These are phyloP conservation scores for Thinopyrum elongatum DNA, from an alignment of 176 grass and related monocot genomes.

Conservation along the genomic window DNA sequence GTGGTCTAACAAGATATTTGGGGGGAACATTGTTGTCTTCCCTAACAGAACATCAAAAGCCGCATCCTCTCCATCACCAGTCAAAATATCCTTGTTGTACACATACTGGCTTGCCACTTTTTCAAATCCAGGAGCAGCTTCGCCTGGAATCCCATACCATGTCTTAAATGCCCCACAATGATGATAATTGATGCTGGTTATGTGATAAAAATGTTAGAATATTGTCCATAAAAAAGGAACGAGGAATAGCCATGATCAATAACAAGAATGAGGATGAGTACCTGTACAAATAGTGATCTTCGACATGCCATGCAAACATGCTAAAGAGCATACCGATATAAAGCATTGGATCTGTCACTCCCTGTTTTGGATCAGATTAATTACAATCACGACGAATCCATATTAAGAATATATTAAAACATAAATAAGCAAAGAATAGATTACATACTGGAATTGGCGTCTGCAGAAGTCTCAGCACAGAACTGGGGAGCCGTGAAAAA, in stretches of 20 bases:
- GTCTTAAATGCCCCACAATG: conserved; percentile 96
- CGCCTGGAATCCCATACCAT: conserved; percentile 98
- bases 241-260: not conserved
- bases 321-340: conserved; percentile 99
- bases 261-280: conserved; percentile 19
- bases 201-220: conserved; percentile 21
- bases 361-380: conserved; percentile 55
- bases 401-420: not conserved
- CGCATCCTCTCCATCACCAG: conserved; percentile 78
- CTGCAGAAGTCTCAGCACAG: conserved; percentile 77
- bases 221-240: not conserved
- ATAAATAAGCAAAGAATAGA: not conserved
- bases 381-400: conserved; percentile 6
- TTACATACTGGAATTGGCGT: conserved; percentile 76
- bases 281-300: conserved; percentile 99
- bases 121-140: conserved; percentile 84
- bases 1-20: conserved; percentile 74
- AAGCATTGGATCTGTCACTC: conserved; percentile 99
- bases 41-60: conserved; percentile 92
- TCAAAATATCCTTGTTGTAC: conserved; percentile 79
- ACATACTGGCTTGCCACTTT: conserved; percentile 67
- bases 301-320: conserved; percentile 99
- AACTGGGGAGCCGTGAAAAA: conserved; percentile 81
- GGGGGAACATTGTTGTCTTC: conserved; percentile 98
- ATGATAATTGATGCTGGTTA: conserved; percentile 94